Conservation (phyloP, 352 stramenopile species). For the Phytophthora pisi region DNA sequence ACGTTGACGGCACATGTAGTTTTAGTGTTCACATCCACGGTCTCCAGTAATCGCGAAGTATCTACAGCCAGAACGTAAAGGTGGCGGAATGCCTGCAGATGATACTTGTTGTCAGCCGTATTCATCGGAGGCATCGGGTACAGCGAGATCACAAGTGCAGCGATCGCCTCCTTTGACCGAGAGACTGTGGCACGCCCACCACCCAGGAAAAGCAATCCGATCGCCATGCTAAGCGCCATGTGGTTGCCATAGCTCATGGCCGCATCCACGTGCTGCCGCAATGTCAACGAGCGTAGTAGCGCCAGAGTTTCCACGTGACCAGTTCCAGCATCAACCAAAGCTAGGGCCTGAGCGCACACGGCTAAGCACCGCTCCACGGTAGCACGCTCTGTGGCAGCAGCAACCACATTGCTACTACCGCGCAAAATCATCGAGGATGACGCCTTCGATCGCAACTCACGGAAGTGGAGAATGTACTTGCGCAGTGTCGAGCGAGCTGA, state of each 20-base stretch:
- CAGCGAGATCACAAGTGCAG: conserved; percentile 93
- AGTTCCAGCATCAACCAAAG: conserved; percentile 96
- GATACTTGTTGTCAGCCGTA: conserved; percentile 95
- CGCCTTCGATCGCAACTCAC: conserved; percentile 61
- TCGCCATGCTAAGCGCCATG: conserved; percentile 94
- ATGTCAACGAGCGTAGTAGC: conserved; percentile 88
- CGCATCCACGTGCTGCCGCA: conserved; percentile 76
- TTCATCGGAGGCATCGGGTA: conserved; percentile 94
- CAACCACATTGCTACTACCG: conserved; percentile 53
- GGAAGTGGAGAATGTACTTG: conserved; percentile 77
- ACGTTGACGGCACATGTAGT: conserved; percentile 54
- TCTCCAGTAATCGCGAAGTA: conserved; percentile 69
- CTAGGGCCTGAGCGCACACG: conserved; percentile 90
- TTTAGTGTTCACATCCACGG: conserved; percentile 72
- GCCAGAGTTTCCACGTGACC: conserved; percentile 94
- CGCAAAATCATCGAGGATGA: conserved; percentile 36
- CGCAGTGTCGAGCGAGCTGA: conserved; percentile 66
- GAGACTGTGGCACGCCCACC: conserved; percentile 94
- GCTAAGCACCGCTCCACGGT: conserved; percentile 95
- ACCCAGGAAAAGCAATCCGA: conserved; percentile 97
- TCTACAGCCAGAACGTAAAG: conserved; percentile 91
- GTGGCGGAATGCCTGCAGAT: conserved; percentile 90
- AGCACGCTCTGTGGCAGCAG: conserved; percentile 71
- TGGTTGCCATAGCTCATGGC: conserved; percentile 96
- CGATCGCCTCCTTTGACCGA: conserved; percentile 90